These are phyloP conservation scores for Candida silvicultrix DNA, from an alignment of 805 yeast genomes.

Conservation along the genomic window DNA sequence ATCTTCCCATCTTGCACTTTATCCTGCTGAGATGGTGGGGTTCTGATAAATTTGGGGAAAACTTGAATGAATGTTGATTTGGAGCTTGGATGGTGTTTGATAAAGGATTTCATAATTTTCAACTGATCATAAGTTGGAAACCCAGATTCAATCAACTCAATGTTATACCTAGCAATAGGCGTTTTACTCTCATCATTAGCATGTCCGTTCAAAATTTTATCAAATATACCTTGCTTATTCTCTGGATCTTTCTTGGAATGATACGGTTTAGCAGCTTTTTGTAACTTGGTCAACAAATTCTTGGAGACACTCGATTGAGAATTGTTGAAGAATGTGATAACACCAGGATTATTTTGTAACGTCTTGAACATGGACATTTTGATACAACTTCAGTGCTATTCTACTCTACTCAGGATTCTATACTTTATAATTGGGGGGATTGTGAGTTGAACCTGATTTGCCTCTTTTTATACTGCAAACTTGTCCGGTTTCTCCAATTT, in stretches of 20 bases:
- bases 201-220: not conserved
- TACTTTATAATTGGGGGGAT: no score
- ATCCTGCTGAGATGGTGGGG: not conserved
- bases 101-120: slow-evolving; percentile 13
- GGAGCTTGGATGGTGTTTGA: slow-evolving; percentile 4
- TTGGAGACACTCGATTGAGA: slow-evolving; percentile 19
- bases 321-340: slow-evolving; percentile 36
- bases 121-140: slow-evolving; percentile 22
- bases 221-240: not conserved
- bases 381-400: no score
- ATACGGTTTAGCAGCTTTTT: slow-evolving; percentile 17
- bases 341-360: slow-evolving; percentile 37
- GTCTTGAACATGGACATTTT: slow-evolving; percentile 46
- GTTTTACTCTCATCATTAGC: not conserved
- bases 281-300: slow-evolving; percentile 10
- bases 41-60: slow-evolving; percentile 18
- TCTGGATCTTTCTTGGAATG: slow-evolving; percentile 20
- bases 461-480: no score
- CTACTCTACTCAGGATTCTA: no score
- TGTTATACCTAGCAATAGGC: slow-evolving; percentile 1
- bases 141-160: slow-evolving; percentile 7
- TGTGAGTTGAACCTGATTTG: no score
- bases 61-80: slow-evolving; percentile 9
- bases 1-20: not conserved
- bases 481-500: no score